Percentiles rank a stretch among this genome's conserved stretches.
Evolutionary conservation across 164 flowering plant species (phyloP).

Genomic region (Vitis labrusca): DNA sequence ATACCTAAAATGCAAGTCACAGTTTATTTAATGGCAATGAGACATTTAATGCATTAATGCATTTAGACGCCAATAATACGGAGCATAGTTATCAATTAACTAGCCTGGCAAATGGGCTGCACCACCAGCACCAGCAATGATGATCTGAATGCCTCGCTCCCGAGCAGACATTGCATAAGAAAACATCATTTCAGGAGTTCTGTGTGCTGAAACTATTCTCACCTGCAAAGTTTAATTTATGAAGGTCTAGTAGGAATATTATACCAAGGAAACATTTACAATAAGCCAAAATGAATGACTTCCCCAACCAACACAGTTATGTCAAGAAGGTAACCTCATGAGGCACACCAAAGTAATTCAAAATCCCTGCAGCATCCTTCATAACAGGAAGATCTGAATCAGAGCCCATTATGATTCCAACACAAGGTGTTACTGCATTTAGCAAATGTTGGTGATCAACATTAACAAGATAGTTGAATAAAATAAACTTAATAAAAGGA

Average conservation of each 20-base stretch:
- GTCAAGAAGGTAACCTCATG: slow-evolving; percentile 53
- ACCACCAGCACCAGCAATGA: slow-evolving; percentile 99
- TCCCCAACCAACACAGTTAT: too few relatives aligned
- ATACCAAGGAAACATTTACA: neutral
- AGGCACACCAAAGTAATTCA: slow-evolving; percentile 66
- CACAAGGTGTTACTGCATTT: slow-evolving; percentile 53
- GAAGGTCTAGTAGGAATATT: neutral
- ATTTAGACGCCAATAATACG: neutral
- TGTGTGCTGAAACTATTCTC: slow-evolving; percentile 91
- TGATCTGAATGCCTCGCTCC: slow-evolving; percentile 75
- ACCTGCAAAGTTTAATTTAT: slow-evolving; percentile 44
- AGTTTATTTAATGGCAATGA: slow-evolving; percentile 1
- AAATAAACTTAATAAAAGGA: neutral
- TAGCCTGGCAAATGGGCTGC: slow-evolving; percentile 96
- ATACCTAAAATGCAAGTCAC: slow-evolving; percentile 57
- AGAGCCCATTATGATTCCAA: slow-evolving; percentile 97
- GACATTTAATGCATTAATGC: neutral
- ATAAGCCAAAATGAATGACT: too few relatives aligned
- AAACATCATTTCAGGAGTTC: slow-evolving; percentile 91
- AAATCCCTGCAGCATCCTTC: slow-evolving; percentile 80
- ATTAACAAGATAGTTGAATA: neutral
- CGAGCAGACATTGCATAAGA: slow-evolving; percentile 78
- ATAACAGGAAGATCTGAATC: slow-evolving; percentile 97
- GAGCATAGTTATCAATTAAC: slow-evolving; percentile 15
- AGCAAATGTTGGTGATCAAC: slow-evolving; percentile 12